Evolutionary conservation across 108 stramenopile genomes (phyloP), one percentile per base, ranked within the genome.

Genomic region (Aurantiochytrium sp.): DNA sequence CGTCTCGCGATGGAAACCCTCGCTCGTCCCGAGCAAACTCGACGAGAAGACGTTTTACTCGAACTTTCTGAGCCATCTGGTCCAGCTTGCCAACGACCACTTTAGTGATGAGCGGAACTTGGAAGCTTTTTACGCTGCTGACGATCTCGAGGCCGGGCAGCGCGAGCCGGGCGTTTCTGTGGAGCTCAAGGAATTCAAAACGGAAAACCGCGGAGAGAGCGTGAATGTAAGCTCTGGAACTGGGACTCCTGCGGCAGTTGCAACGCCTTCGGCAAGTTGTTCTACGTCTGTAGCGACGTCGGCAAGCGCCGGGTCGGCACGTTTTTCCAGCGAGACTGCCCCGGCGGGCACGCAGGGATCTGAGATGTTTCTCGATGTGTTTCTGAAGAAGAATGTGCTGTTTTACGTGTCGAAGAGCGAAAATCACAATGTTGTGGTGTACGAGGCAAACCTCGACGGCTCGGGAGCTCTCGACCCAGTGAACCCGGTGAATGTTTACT

Each of bases 81-180:
- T 53, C 14, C 49, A 47, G 25, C n/a, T 53, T 6, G 76, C 76
- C 25, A 23, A 23, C 45, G 76, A 83, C n/a, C 51, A 83, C 28
- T 83, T 83, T 28, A 83, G 76, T 35, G 76, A 83, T 45, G 76
- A 83, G 76, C 45, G 51, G n/a, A 83, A 83, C 51, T 45, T 83
- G n/a, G 49, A 83, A 23, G 49, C 45, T 12, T 83, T 83, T 53
- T 83, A 83, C 51, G 45, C 76, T 23, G 6, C 45, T 55, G 76
- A 83, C 28, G 76, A 83, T 16, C n/a, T 53, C 10, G 51, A 53
- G 12, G 49, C 45, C 12, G 76, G 76, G 14, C n/a, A 53, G 49
- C 18, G 72, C 35, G 28, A 23, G 6, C 45, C 76, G 12, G 5
- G 51, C 19, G 1, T 53, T 12, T 43, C 49, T 45, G 10, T 83